phyloP scores from a whole-genome alignment of 73 alveolate species.

The Paraurostyla sp. region DNA sequence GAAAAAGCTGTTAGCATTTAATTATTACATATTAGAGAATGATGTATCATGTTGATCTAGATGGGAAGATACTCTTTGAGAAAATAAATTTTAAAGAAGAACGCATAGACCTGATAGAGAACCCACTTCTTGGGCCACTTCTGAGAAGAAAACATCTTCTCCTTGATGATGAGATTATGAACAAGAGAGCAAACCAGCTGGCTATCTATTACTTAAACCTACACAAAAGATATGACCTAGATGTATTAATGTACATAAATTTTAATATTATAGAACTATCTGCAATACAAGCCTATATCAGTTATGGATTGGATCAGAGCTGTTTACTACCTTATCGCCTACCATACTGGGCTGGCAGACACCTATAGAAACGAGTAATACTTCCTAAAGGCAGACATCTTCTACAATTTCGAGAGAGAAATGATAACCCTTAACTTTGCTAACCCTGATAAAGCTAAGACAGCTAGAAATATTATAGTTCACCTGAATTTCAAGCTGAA shows the following conservation, averaged over 20 bases:
- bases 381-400: conserved; percentile 75
- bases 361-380: conserved; percentile 84
- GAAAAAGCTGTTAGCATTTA: conserved; percentile 63
- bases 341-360: conserved; percentile 78
- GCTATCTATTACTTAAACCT: conserved; percentile 78
- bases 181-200: conserved; percentile 78
- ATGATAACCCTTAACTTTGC: conserved; percentile 68
- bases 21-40: conserved; percentile 60
- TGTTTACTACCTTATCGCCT: conserved; percentile 68
- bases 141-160: conserved; percentile 64
- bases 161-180: conserved; percentile 68
- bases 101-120: conserved; percentile 81
- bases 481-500: not conserved
- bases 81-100: conserved; percentile 82
- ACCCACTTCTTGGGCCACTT: conserved; percentile 79
- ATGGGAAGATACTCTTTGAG: conserved; percentile 81
- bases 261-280: conserved; percentile 66
- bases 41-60: conserved; percentile 84
- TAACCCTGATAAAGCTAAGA: conserved; percentile 43
- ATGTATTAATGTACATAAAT: conserved; percentile 57
- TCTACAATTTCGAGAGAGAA: conserved; percentile 74
- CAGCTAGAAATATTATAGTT: not conserved
- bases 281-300: conserved; percentile 80
- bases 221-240: conserved; percentile 84
- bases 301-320: conserved; percentile 87